Conservation (phyloP, 306 rosid species). For the Delonix regia region DNA sequence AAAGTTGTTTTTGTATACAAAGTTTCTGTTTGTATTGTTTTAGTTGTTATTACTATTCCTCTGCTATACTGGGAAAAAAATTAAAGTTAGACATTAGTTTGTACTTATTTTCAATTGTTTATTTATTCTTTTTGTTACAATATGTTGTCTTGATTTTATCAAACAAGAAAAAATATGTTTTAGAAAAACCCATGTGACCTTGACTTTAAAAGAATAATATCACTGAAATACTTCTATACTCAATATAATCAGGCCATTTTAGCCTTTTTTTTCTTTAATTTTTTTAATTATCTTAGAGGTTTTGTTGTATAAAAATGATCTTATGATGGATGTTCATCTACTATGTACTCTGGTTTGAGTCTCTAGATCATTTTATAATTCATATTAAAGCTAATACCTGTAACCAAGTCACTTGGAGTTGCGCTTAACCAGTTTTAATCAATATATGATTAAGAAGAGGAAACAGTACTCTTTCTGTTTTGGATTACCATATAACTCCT, state of each 20-base stretch:
- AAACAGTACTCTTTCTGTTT: background rate
- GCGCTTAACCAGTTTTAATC: background rate
- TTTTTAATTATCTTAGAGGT: background rate
- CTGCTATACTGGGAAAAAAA: background rate
- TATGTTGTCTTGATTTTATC: background rate
- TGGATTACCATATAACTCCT: background rate
- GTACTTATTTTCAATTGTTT: background rate
- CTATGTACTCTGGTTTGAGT: background rate
- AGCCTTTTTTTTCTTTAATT: background rate
- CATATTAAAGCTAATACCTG: background rate
- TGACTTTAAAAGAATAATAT: background rate
- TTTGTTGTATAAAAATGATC: too few relatives aligned
- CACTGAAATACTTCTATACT: background rate
- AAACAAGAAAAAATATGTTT: background rate
- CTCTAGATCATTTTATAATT: background rate
- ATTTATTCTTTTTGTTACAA: background rate
- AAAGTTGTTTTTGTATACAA: background rate
- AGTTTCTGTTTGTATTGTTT: background rate
- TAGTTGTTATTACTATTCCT: background rate
- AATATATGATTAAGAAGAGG: background rate
- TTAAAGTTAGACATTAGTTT: background rate
- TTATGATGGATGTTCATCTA: background rate
- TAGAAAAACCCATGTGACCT: background rate
- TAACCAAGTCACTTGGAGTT: background rate
- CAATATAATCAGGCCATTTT: background rate